Conservation (phyloP, 495 filamentous ascomycete genomes). For the Rhizodiscina lignyota region DNA sequence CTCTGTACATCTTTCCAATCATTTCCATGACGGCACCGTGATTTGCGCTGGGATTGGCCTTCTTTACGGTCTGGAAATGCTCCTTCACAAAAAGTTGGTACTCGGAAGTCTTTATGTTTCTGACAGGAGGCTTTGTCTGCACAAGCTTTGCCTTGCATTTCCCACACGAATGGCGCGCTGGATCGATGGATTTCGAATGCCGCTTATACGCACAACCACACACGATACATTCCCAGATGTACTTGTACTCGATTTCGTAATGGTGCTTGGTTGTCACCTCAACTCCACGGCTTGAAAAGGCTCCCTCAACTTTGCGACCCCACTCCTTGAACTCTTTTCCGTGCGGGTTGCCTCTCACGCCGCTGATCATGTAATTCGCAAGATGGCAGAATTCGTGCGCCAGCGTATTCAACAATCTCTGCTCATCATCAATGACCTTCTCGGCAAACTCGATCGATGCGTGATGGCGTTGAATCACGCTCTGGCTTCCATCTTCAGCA, state of each 20-base stretch:
- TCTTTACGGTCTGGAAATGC: conserved; percentile 38
- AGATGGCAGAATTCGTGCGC: conserved; percentile 96
- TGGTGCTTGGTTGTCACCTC: conserved; percentile 71
- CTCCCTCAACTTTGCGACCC: conserved; percentile 32
- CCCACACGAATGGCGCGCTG: conserved; percentile 47
- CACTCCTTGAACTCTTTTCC: conserved; percentile 70
- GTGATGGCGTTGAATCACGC: conserved; percentile 33
- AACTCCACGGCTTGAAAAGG: conserved; percentile 35
- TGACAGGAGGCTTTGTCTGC: neutral
- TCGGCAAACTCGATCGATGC: conserved; percentile 76
- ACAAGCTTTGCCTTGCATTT: conserved; percentile 21
- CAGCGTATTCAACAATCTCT: conserved; percentile 67
- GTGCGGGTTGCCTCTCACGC: conserved; percentile 53
- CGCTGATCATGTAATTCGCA: conserved; percentile 66
- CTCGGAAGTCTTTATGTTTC: conserved; percentile 11
- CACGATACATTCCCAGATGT: conserved; percentile 60
- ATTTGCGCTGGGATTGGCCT: conserved; percentile 30
- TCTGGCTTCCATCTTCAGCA: conserved; percentile 36
- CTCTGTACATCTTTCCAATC: conserved; percentile 33
- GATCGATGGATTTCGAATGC: conserved; percentile 71
- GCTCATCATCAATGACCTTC: conserved; percentile 58
- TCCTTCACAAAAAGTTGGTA: conserved; percentile 56
- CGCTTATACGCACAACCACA: conserved; percentile 56
- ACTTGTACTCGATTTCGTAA: conserved; percentile 83
- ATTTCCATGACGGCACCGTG: conserved; percentile 50